Evolutionary conservation across 2,329 filamentous ascomycete genomes (phyloP).

Genomic region (Salinomyces thailandicus): DNA sequence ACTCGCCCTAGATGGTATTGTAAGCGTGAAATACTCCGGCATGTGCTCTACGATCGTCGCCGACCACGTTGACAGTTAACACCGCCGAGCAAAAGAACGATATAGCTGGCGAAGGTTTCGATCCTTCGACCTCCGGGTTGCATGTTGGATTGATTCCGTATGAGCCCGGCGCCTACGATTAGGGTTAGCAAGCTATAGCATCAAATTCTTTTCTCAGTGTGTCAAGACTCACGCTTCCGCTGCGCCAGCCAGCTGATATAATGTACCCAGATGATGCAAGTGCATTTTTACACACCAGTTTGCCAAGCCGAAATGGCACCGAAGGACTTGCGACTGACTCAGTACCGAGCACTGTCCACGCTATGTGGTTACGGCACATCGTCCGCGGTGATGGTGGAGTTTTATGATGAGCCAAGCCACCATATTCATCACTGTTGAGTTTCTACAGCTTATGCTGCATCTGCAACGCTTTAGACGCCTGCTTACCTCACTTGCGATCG

Average conservation of each 20-base stretch:
- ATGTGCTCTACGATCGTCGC: neutral
- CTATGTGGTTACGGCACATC: too few species aligned
- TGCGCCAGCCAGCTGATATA: conserved; percentile 5
- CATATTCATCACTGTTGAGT: too few species aligned
- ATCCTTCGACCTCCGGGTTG: conserved; percentile 6
- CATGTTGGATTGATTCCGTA: neutral
- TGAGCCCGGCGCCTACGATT: conserved; percentile 2
- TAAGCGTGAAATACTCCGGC: neutral
- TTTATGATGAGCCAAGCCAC: too few species aligned
- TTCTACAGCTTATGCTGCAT: too few species aligned
- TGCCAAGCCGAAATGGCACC: too few species aligned
- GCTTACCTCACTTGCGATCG: too few species aligned
- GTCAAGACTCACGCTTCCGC: conserved; percentile 2
- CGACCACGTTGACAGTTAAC: neutral
- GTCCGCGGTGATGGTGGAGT: too few species aligned
- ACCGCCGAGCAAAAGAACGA: conserved; percentile 1
- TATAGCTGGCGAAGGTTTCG: conserved; percentile 3
- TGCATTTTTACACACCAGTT: too few species aligned
- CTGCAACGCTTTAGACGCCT: too few species aligned
- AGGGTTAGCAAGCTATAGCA: neutral
- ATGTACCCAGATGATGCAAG: too few species aligned
- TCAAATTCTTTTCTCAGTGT: neutral
- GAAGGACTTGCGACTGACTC: too few species aligned
- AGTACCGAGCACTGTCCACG: too few species aligned
- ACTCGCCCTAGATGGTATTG: neutral